Percentiles rank a stretch among this genome's conserved stretches.
phyloP scores from a whole-genome alignment of 169 alveolate genomes.

The Toxoplasma gondii region DNA sequence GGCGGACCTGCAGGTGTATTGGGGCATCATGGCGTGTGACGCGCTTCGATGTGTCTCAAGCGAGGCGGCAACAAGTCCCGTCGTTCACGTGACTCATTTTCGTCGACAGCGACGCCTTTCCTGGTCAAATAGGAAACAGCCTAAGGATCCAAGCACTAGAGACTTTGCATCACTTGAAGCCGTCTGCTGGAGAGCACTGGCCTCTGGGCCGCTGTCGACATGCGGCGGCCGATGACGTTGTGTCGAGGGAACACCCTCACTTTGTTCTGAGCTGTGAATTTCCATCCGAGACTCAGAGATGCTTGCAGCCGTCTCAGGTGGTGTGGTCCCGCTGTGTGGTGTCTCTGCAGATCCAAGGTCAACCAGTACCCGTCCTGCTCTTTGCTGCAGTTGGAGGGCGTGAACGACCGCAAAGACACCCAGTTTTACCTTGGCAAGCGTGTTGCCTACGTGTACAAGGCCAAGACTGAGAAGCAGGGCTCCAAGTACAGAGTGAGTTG shows the following conservation, averaged over 20 bases:
- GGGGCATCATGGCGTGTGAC: too few relatives aligned
- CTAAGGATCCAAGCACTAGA: too few relatives aligned
- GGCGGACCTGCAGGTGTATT: too few relatives aligned
- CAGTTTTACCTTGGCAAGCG: slow-evolving; percentile 97
- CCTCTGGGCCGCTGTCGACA: neutral
- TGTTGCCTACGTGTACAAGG: slow-evolving; percentile 97
- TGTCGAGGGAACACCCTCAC: too few relatives aligned
- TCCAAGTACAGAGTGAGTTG: slow-evolving; percentile 90
- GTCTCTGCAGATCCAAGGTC: slow-evolving; percentile 88
- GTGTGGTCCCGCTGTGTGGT: neutral
- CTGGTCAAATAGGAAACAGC: neutral
- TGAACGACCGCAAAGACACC: slow-evolving; percentile 94
- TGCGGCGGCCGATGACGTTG: too few relatives aligned
- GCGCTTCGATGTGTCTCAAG: too few relatives aligned
- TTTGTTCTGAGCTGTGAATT: too few relatives aligned
- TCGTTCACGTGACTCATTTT: neutral
- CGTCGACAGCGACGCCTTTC: neutral
- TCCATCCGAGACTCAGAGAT: too few relatives aligned
- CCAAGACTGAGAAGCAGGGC: slow-evolving; percentile 91
- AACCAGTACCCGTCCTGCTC: slow-evolving; percentile 95
- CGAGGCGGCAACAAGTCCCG: too few relatives aligned
- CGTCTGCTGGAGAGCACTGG: too few relatives aligned
- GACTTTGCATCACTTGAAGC: too few relatives aligned
- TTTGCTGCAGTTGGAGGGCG: slow-evolving; percentile 95
- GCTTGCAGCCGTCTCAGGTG: too few relatives aligned